Evolutionary conservation across 495 filamentous ascomycete genomes (phyloP).

Genomic region (Penicilliopsis zonata): DNA sequence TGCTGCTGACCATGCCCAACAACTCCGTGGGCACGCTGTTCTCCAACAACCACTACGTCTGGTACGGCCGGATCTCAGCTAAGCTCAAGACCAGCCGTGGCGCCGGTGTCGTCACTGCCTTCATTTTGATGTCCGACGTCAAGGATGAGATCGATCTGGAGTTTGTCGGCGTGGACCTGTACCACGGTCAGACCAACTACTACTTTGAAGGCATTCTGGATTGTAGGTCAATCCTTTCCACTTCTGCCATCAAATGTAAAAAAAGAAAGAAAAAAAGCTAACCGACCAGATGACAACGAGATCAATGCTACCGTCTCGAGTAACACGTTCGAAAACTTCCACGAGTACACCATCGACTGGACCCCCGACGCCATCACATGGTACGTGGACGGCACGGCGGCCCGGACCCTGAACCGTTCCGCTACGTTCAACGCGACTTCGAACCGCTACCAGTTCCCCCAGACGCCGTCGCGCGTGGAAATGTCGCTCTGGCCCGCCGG

Average conservation of each 20-base stretch:
- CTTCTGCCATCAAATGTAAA: no score
- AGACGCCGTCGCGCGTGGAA: constrained; percentile 87
- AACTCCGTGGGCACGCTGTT: constrained; percentile 77
- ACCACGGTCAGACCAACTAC: constrained; percentile 79
- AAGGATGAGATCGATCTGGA: constrained; percentile 99
- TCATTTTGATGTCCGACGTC: constrained; percentile 86
- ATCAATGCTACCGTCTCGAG: constrained; percentile 51
- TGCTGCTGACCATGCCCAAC: constrained; percentile 81
- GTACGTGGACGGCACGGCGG: constrained; percentile 66
- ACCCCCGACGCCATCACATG: constrained; percentile 73
- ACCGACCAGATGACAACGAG: constrained; percentile 51
- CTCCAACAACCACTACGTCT: constrained; percentile 80
- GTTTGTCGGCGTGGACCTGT: constrained; percentile 73
- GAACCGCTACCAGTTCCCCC: constrained; percentile 79
- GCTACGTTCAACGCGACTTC: constrained; percentile 76
- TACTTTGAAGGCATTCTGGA: constrained; percentile 92
- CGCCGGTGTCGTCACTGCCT: constrained; percentile 82
- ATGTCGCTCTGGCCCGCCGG: constrained; percentile 96
- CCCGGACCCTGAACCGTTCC: constrained; percentile 59
- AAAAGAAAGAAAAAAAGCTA: no score
- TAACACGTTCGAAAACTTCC: constrained; percentile 68
- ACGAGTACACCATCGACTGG: constrained; percentile 93
- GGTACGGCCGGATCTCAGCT: constrained; percentile 90
- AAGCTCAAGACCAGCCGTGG: constrained; percentile 78
- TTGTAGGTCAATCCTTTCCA: constrained; percentile 66